Percentiles rank a stretch among this genome's conserved stretches.
Evolutionary conservation across 2,329 filamentous ascomycete species (phyloP).

Genomic region (Alternaria sp.): DNA sequence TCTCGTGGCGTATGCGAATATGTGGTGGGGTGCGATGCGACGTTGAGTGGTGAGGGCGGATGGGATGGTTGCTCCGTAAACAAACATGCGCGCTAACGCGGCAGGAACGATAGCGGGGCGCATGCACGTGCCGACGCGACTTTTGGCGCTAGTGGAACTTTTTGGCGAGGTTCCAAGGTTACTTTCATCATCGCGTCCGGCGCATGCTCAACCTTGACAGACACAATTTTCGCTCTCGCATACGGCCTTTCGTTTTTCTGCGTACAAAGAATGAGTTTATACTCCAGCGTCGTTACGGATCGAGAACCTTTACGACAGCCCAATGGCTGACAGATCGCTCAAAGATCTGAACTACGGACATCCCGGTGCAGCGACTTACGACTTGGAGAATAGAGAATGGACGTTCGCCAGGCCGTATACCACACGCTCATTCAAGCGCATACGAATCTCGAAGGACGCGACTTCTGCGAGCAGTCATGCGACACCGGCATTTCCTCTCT

Average conservation of each 20-base stretch:
- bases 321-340: conserved; percentile 63
- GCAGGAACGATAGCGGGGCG: conserved; percentile 11
- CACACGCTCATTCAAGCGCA: conserved; percentile 28
- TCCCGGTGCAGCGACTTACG: conserved; percentile 59
- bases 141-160: conserved; percentile 30
- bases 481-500: conserved; percentile 15
- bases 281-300: conserved; percentile 9
- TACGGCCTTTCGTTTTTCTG: not conserved
- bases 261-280: conserved; percentile 34
- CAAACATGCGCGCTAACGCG: conserved; percentile 25
- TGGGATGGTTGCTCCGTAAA: conserved; percentile 40
- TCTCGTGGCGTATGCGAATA: not conserved
- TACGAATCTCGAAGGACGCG: conserved; percentile 30
- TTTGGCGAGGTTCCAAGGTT: conserved; percentile 9
- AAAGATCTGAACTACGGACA: conserved; percentile 62
- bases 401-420: conserved; percentile 52
- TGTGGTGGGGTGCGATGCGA: conserved; percentile 28
- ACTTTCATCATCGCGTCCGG: conserved; percentile 10
- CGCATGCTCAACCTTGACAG: not conserved
- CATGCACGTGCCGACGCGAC: conserved; percentile 40
- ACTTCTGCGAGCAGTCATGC: conserved; percentile 24
- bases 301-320: conserved; percentile 48
- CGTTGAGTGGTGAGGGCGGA: conserved; percentile 10
- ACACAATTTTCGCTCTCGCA: not conserved
- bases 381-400: conserved; percentile 57